These are phyloP conservation scores for Bretschneidera sinensis DNA, from an alignment of 345 rosid genomes.

Conservation along the genomic window DNA sequence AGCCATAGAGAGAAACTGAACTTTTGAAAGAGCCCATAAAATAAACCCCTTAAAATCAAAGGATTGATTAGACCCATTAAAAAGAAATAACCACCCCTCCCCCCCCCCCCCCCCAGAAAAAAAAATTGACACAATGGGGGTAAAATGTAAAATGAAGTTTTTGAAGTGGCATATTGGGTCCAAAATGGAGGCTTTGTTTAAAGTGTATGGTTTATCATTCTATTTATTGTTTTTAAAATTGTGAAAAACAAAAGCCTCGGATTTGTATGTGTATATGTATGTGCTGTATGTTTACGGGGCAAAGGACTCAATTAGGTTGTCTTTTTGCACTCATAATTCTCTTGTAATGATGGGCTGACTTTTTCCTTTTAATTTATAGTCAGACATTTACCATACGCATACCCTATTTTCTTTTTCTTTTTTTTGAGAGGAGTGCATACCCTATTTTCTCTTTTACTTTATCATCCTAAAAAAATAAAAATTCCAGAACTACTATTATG, in stretches of 20 bases:
- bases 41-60: background rate
- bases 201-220: slow-evolving; percentile 30
- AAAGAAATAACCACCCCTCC: too few species aligned
- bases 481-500: background rate
- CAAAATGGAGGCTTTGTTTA: slow-evolving; percentile 54
- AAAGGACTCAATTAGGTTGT: slow-evolving; percentile 49
- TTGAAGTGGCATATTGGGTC: slow-evolving; percentile 50
- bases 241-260: slow-evolving; percentile 41
- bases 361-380: slow-evolving; percentile 15
- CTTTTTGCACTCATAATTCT: slow-evolving; percentile 52
- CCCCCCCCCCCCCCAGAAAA: too few species aligned
- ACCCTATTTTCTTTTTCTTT: too few species aligned
- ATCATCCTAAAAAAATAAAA: slow-evolving; percentile 19
- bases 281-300: slow-evolving; percentile 50
- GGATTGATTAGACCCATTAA: too few species aligned
- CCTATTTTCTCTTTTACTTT: background rate
- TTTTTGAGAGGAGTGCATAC: too few species aligned
- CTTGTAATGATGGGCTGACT: slow-evolving; percentile 44
- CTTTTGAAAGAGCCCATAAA: background rate
- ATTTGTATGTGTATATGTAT: too few species aligned
- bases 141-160: slow-evolving; percentile 24
- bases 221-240: slow-evolving; percentile 20
- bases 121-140: background rate
- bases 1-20: background rate
- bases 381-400: background rate